Evolutionary conservation across 129 eudicot genomes (phyloP).

Genomic region (Pulicaria dysenterica): DNA sequence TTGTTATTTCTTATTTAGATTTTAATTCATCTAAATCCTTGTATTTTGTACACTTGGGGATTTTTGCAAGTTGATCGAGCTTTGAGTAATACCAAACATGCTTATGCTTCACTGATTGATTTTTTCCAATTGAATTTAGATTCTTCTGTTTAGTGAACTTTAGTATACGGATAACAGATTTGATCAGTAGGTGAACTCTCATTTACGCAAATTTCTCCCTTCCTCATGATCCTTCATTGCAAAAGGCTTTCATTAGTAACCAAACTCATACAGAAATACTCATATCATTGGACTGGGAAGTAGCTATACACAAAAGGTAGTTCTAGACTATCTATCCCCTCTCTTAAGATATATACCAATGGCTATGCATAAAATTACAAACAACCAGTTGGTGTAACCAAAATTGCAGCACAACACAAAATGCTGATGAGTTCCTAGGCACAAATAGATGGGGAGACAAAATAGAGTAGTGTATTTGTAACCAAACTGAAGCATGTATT

Average conservation of each 20-base stretch:
- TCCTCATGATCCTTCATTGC: neutral
- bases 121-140: neutral
- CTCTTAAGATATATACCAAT: too few relatives aligned
- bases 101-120: neutral
- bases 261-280: neutral
- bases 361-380: too few relatives aligned
- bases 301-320: too few relatives aligned
- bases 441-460: too few relatives aligned
- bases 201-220: neutral
- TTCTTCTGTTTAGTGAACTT: neutral
- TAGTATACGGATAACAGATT: neutral
- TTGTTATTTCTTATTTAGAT: neutral
- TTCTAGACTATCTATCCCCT: too few relatives aligned
- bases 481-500: too few relatives aligned
- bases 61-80: conserved; percentile 7
- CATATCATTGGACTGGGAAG: too few relatives aligned
- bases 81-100: neutral
- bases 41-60: conserved; percentile 16
- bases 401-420: too few relatives aligned
- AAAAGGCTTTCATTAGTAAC: too few relatives aligned
- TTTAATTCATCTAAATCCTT: neutral
- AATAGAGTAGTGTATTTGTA: too few relatives aligned
- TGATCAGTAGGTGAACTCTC: neutral
- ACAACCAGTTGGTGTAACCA: too few relatives aligned
- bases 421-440: too few relatives aligned